Evolutionary conservation across 148 eudicot species (phyloP).

Genomic region (Polygonum maritimum): DNA sequence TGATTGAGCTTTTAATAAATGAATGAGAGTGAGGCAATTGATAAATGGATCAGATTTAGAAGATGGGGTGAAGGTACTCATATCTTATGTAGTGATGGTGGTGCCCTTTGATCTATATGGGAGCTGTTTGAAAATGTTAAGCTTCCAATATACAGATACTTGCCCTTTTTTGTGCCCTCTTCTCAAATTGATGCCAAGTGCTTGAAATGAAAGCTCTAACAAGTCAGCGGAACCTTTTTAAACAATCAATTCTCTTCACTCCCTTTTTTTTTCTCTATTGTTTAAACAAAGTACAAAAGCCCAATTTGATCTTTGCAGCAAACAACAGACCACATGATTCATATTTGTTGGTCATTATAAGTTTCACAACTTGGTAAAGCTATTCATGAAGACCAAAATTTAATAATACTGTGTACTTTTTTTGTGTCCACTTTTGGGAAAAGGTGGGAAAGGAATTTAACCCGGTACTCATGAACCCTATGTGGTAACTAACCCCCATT

Average conservation of each 20-base stretch:
- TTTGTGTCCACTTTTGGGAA: constrained; percentile 17
- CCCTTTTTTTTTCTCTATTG: background rate
- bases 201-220: background rate
- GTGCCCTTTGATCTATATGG: no score
- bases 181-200: background rate
- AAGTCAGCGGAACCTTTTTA: background rate
- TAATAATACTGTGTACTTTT: constrained; percentile 10
- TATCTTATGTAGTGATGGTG: no score
- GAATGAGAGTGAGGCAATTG: no score
- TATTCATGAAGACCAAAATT: background rate
- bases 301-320: constrained; percentile 11
- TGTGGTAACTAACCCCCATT: constrained; percentile 17
- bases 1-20: no score
- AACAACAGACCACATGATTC: constrained; percentile 9
- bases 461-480: constrained; percentile 17
- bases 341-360: background rate
- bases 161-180: background rate
- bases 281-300: constrained; percentile 18
- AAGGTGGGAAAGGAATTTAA: constrained; percentile 12
- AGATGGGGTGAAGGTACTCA: no score
- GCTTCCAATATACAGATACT: background rate
- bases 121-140: no score
- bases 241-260: background rate
- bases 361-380: constrained; percentile 4
- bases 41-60: no score